Base-by-base conservation (phyloP, 331 rosid genomes). In the Malus hybrid region DNA sequence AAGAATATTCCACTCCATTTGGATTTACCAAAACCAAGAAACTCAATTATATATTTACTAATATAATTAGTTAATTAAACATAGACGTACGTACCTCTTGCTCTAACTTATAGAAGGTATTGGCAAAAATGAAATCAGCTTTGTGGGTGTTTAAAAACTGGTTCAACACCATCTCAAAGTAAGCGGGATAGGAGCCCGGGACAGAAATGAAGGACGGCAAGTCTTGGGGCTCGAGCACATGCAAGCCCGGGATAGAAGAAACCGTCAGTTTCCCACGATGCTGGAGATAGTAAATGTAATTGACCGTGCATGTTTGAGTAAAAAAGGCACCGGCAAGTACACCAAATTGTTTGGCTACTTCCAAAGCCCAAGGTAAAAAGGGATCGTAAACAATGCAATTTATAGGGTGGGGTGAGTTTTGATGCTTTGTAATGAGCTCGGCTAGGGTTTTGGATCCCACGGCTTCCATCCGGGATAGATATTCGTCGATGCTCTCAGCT, bases 61-160 rank as follows among this genome's bases (percentile, higher is more conserved):
- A 2, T 36, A 36, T 24, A 24, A 36, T 8, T 36, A 8, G 42
- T 36, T 36, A 8, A 36, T 36, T 8, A 36, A 36, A 36, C 42
- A 36, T 36, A 28, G 4, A 6, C 0, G 15, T 7, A n/a, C 60
- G 72, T 74, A 87, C 93, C 93, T 83, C 75, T 10, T 69, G 75
- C 76, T 88, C 93, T 5, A 86, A 79, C 75, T 85, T 72, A 73
- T 82, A 75, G 85, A 86, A 78, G 33, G 90, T 81, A 64, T 86
- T 88, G 87, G 85, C 88, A 67, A 90, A 73, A 33, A 83, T 4
- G 32, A 78, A 48, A 73, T 90, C 88, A 3, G 91, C 90, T 77
- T 84, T 61, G 39, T 89, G 75, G 4, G 69, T 42, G 68, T 85
- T 86, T 10, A 81, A 68, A 16, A 68, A 88, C 29, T 88, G 93